A percentile compares a stretch with the other conserved stretches of the same genome.
These are phyloP conservation scores for Pythium brachiatum DNA, from an alignment of 352 stramenopile genomes.

Conservation along the genomic window DNA sequence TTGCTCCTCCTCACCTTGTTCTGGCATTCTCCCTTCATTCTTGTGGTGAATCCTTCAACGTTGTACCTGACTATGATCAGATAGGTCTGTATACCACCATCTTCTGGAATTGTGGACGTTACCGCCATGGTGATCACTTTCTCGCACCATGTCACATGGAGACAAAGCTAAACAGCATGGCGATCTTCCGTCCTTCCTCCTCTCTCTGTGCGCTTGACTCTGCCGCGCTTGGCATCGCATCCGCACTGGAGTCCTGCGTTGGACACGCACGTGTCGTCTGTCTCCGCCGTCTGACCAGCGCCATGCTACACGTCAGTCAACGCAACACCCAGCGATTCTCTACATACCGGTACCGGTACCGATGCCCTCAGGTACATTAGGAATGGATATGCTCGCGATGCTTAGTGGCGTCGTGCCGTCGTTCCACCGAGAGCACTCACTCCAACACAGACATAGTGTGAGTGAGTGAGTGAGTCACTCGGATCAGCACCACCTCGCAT, in stretches of 20 bases:
- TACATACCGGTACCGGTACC: too few species aligned
- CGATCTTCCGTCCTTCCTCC: too few species aligned
- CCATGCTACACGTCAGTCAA: neutral
- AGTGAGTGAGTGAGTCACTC: too few species aligned
- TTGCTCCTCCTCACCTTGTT: neutral
- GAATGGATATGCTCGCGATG: too few species aligned
- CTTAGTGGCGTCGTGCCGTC: too few species aligned
- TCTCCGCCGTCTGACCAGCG: neutral
- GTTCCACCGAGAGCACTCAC: too few species aligned
- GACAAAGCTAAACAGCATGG: neutral
- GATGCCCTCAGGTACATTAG: too few species aligned
- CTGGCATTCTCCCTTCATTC: neutral
- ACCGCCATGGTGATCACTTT: neutral
- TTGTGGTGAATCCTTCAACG: neutral
- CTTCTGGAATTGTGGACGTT: neutral
- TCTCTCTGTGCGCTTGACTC: neutral
- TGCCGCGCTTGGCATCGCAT: neutral
- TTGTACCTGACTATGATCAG: neutral
- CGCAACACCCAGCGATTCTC: too few species aligned
- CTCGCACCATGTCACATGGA: neutral
- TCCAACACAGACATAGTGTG: too few species aligned
- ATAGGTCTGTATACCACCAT: neutral
- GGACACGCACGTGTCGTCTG: neutral
- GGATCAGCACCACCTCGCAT: too few species aligned
- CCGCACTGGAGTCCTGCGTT: neutral